Evolutionary conservation across 257 asterid species (phyloP).

Genomic region (Forsythia viridissima): DNA sequence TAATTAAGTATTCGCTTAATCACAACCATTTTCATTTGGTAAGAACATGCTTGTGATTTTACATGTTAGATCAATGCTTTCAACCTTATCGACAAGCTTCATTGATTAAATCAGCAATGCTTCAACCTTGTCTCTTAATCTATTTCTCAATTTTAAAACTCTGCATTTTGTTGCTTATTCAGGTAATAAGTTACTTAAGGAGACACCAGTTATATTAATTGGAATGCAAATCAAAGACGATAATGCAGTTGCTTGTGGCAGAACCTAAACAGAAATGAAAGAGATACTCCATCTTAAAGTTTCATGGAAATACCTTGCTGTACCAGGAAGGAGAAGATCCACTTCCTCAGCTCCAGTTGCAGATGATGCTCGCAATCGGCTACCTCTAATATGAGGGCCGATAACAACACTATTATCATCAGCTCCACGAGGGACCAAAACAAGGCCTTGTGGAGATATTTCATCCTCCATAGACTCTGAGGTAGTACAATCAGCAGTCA

Average conservation of each 20-base stretch:
- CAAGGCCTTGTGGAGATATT: slow-evolving; percentile 86
- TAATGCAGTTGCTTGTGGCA: background rate
- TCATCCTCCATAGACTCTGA: slow-evolving; percentile 87
- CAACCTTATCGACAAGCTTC: background rate
- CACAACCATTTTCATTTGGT: background rate
- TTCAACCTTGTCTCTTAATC: background rate
- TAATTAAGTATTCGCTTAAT: background rate
- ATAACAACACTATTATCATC: slow-evolving; percentile 64
- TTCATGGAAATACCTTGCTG: slow-evolving; percentile 70
- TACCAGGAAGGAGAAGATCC: slow-evolving; percentile 97
- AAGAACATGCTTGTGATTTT: background rate
- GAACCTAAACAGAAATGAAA: background rate
- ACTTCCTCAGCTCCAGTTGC: slow-evolving; percentile 89
- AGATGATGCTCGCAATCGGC: slow-evolving; percentile 76
- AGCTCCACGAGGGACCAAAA: slow-evolving; percentile 77
- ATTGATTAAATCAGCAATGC: too few relatives aligned
- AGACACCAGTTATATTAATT: too few relatives aligned
- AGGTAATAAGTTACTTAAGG: too few relatives aligned
- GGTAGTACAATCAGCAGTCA: slow-evolving; percentile 19
- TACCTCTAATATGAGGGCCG: slow-evolving; percentile 92
- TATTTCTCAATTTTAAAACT: background rate
- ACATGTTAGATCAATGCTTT: background rate
- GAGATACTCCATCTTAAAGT: background rate
- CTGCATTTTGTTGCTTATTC: background rate
- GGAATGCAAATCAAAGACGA: background rate